Conservation (phyloP, 257 asterid genomes). For the Salvia splendens region DNA sequence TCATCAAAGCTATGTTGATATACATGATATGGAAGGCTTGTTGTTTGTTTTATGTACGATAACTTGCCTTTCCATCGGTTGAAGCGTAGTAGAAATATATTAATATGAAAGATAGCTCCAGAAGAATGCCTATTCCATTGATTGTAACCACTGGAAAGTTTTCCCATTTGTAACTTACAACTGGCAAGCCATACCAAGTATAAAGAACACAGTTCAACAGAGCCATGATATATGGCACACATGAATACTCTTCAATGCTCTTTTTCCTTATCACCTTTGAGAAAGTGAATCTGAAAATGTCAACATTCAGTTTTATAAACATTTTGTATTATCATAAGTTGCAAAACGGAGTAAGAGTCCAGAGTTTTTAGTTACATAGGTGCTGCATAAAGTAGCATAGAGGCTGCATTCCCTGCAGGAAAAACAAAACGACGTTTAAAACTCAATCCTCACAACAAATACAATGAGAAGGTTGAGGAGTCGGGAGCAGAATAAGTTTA, state of each 20-base stretch:
- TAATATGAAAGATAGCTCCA: conserved; percentile 63
- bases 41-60: conserved; percentile 1
- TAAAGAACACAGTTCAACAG: conserved; percentile 63
- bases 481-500: conserved; percentile 12
- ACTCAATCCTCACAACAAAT: conserved; percentile 5
- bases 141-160: conserved; percentile 65
- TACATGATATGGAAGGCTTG: background rate
- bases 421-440: conserved; percentile 13
- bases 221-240: conserved; percentile 69
- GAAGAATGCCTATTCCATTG: conserved; percentile 67
- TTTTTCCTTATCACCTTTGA: conserved; percentile 53
- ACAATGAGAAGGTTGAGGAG: background rate
- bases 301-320: background rate
- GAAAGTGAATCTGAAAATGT: conserved; percentile 59
- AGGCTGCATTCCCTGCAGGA: conserved; percentile 71
- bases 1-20: background rate
- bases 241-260: conserved; percentile 60
- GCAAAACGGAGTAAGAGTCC: background rate
- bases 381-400: conserved; percentile 68
- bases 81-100: conserved; percentile 57
- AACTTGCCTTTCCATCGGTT: conserved; percentile 53
- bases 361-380: conserved; percentile 52
- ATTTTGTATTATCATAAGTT: background rate
- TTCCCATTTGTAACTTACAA: conserved; percentile 74
- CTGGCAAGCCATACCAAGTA: conserved; percentile 85